phyloP scores from a whole-genome alignment of 2,329 filamentous ascomycete genomes.

The Tolypocladium inflatum region DNA sequence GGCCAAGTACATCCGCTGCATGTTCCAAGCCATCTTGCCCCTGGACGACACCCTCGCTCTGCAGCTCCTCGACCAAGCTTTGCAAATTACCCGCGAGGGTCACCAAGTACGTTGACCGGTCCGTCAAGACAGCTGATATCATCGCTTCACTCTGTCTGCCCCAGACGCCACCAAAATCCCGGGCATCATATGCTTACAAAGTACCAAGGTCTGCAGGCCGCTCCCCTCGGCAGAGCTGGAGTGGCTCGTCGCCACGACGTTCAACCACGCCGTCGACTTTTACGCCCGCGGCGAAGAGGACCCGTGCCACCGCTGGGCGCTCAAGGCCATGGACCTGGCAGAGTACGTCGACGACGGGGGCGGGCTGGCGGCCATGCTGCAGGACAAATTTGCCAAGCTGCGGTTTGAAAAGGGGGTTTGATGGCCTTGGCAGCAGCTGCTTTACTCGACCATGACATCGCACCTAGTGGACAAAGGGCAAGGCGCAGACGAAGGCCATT shows the following conservation, averaged over 20 bases:
- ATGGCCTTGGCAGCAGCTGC: neutral
- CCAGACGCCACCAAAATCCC: neutral
- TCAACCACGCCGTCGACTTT: slow-evolving; percentile 64
- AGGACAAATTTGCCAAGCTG: slow-evolving; percentile 33
- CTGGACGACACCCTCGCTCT: slow-evolving; percentile 46
- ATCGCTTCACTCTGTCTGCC: neutral
- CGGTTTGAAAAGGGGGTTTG: slow-evolving; percentile 8
- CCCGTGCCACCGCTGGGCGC: slow-evolving; percentile 50
- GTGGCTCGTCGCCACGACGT: slow-evolving; percentile 62
- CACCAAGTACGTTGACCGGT: slow-evolving; percentile 25
- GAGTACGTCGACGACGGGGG: slow-evolving; percentile 47
- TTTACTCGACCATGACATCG: neutral
- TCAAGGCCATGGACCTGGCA: slow-evolving; percentile 52
- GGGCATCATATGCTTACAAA: neutral
- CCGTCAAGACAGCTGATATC: too few species aligned
- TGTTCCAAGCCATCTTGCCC: slow-evolving; percentile 59
- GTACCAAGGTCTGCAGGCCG: slow-evolving; percentile 24
- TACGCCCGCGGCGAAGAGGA: slow-evolving; percentile 45
- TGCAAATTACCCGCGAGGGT: slow-evolving; percentile 40
- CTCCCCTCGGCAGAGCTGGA: slow-evolving; percentile 63
- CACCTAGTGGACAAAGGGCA: neutral
- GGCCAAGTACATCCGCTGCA: slow-evolving; percentile 68
- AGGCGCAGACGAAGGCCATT: too few species aligned
- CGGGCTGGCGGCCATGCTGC: slow-evolving; percentile 31
- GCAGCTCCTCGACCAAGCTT: slow-evolving; percentile 55